A percentile compares a stretch with the other conserved stretches of the same genome.
phyloP scores from a whole-genome alignment of 1,284 basidiomycete genomes.

The Fomitopsis betulina region DNA sequence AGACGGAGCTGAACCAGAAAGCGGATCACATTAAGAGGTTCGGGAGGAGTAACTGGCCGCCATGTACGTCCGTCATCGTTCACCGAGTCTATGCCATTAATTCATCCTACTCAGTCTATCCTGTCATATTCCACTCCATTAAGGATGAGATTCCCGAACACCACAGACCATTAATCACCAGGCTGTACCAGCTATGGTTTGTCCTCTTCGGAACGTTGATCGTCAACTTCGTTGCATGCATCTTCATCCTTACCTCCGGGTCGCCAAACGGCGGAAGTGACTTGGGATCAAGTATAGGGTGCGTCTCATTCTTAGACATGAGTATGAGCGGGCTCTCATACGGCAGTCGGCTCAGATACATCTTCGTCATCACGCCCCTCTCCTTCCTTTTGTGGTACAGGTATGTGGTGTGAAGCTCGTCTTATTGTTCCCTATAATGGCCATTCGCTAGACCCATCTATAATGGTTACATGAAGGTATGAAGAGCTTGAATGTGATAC shows the following conservation, averaged over 20 bases:
- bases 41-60: constrained; percentile 89
- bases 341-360: constrained; percentile 53
- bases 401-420: constrained; percentile 32
- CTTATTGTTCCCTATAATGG: neutral
- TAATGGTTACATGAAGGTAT: constrained; percentile 94
- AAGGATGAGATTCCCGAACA: constrained; percentile 84
- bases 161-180: constrained; percentile 74
- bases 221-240: constrained; percentile 89
- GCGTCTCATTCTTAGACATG: constrained; percentile 18
- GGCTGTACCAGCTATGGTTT: constrained; percentile 87
- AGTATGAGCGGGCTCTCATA: neutral
- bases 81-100: constrained; percentile 10
- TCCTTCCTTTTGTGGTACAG: constrained; percentile 94
- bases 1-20: constrained; percentile 62
- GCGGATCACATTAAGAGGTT: constrained; percentile 73
- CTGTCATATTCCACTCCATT: constrained; percentile 92
- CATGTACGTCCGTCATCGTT: constrained; percentile 47
- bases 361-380: constrained; percentile 74
- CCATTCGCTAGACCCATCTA: constrained; percentile 74
- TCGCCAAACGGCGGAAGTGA: constrained; percentile 76
- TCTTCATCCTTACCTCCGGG: constrained; percentile 81
- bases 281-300: constrained; percentile 78
- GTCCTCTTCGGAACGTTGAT: constrained; percentile 75
- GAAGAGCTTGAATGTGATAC: constrained; percentile 11
- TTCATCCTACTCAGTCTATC: constrained; percentile 62